Base-by-base conservation (phyloP, 192 early-diverging fungal species). In the Coemansia sp. region DNA sequence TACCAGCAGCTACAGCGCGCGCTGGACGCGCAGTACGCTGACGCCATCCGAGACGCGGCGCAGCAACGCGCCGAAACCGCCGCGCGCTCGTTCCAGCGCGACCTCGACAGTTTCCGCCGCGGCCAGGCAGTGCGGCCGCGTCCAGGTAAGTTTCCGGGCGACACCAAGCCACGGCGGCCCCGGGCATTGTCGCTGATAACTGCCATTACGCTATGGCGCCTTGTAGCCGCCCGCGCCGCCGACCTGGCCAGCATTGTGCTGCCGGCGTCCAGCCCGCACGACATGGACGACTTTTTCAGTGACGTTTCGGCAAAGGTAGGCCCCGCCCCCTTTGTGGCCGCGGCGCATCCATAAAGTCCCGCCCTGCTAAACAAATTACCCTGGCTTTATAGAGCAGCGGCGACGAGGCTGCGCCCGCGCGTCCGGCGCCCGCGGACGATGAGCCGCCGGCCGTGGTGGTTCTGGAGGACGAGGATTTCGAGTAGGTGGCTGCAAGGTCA, bases 21-120 rank as follows among this genome's bases (percentile, higher is more conserved):
- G 20, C 61, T 75, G 72, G 72, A 75, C 66, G 47, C 42, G n/a
- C 72, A 75, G 45, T 68, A 64, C 22, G 58, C 60, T 8, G 72
- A 68, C 15, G 25, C 64, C 27, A 25, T 54, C 9, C 72, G 60
- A 41, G 51, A 60, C 32, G 49, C 49, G 32, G 66, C 55, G 35
- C 50, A 54, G 38, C 45, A 30, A 19, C 72, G 72, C 4, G 72
- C 54, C 1, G 65, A 58, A 29, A 52, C 35, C 22, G 72, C 72
- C 3, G 61, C 41, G 20, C 72, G 64, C 50, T 58, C 54, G 15
- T 75, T 75, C 41, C 61, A 75, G 58, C 61, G 61, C 44, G 72
- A 75, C 43, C 40, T 75, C 25, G 72, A 68, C 27, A 50, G 15
- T n/a, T 75, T 61, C 50, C 61, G 57, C 11, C 68, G 52, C 20